phyloP scores from a whole-genome alignment of 176 grass and related monocot species.

The Hsuehochloa calcarea region DNA sequence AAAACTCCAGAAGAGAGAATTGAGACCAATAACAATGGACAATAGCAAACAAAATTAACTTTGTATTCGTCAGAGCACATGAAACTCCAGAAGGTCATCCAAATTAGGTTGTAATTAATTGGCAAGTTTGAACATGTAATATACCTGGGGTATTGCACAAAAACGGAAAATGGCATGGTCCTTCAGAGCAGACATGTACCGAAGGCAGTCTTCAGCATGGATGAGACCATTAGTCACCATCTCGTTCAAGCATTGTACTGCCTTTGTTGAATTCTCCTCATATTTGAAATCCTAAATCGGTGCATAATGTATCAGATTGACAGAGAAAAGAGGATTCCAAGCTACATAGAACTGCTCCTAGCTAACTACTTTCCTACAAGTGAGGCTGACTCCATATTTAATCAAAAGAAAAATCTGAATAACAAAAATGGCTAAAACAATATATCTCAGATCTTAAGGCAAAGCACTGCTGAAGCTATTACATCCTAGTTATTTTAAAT shows the following conservation, averaged over 20 bases:
- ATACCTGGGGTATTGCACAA: slow-evolving; percentile 69
- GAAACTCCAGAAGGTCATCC: neutral
- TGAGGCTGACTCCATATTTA: neutral
- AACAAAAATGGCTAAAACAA: neutral
- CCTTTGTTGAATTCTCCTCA: slow-evolving; percentile 49
- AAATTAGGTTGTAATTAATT: neutral
- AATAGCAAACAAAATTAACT: neutral
- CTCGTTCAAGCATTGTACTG: slow-evolving; percentile 72
- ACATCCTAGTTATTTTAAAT: neutral
- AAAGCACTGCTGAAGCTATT: neutral
- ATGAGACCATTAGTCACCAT: slow-evolving; percentile 65
- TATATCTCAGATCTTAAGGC: neutral
- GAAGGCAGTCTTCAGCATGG: slow-evolving; percentile 57
- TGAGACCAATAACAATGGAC: neutral
- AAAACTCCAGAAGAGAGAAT: neutral
- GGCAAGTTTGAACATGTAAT: slow-evolving; percentile 8
- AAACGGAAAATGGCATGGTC: slow-evolving; percentile 50
- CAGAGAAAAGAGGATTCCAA: neutral
- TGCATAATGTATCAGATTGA: neutral
- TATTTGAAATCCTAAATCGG: slow-evolving; percentile 58
- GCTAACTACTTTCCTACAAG: neutral
- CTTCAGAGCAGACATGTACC: slow-evolving; percentile 59
- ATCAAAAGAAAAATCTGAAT: neutral
- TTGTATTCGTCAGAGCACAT: neutral
- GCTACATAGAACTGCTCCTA: neutral